phyloP scores from a whole-genome alignment of 805 yeast species.

The Debaryomyces castellii region DNA sequence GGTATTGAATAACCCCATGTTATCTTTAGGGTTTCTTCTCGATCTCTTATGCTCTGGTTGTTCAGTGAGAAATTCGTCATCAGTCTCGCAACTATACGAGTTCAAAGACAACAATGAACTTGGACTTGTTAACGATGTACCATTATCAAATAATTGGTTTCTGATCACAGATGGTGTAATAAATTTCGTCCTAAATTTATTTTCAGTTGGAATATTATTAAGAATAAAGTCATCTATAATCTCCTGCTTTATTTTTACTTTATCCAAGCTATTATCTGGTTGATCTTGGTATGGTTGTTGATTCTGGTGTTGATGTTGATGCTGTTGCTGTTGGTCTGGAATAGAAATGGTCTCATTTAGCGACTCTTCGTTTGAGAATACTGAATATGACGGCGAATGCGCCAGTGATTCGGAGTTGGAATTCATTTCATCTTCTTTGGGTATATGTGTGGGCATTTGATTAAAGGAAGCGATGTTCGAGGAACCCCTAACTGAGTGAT shows the following conservation, averaged over 20 bases:
- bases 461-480: background rate
- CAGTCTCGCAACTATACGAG: conserved; percentile 23
- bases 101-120: conserved; percentile 34
- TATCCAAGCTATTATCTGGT: conserved; percentile 12
- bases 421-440: background rate
- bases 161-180: conserved; percentile 12
- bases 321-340: conserved; percentile 12
- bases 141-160: conserved; percentile 3
- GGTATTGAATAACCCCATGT: conserved; percentile 3
- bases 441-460: background rate
- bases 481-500: background rate
- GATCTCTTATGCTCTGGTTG: conserved; percentile 5
- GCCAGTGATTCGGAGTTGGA: conserved; percentile 11
- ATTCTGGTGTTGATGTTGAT: conserved; percentile 6
- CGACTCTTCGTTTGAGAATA: conserved; percentile 22
- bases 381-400: conserved; percentile 25
- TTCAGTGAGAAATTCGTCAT: conserved; percentile 4
- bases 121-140: conserved; percentile 26
- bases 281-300: conserved; percentile 5
- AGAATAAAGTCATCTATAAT: conserved; percentile 38
- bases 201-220: conserved; percentile 32
- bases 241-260: conserved; percentile 34
- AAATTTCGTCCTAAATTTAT: conserved; percentile 6
- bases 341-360: conserved; percentile 12
- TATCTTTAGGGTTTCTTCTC: conserved; percentile 1